A percentile compares a stretch with the other conserved stretches of the same genome.
phyloP scores from a whole-genome alignment of 2,329 filamentous ascomycete species.

The Chlorencoelia australis region DNA sequence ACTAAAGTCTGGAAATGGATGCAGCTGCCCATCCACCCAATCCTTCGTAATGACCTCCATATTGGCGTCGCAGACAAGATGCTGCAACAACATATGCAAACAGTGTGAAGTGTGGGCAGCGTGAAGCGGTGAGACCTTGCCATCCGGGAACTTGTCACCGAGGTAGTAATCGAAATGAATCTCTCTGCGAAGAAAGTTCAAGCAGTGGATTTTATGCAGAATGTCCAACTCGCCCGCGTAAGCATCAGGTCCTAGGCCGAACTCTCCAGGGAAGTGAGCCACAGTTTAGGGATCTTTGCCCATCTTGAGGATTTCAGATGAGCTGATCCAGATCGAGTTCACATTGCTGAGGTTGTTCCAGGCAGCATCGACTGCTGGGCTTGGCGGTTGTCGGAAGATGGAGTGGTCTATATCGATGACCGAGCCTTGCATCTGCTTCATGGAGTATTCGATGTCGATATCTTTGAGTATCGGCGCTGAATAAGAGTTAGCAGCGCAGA shows the following conservation, averaged over 20 bases:
- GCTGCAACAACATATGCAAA: conserved; percentile 24
- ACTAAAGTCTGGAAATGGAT: too few relatives aligned
- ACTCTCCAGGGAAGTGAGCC: conserved; percentile 18
- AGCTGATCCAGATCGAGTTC: conserved; percentile 11
- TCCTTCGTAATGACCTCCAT: conserved; percentile 25
- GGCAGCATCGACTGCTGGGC: conserved; percentile 3
- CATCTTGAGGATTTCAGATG: conserved; percentile 16
- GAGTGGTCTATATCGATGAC: too few relatives aligned
- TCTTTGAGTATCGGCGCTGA: too few relatives aligned
- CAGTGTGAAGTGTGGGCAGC: conserved; percentile 25
- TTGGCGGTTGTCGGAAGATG: too few relatives aligned
- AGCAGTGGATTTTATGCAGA: conserved; percentile 26
- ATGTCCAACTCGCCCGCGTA: conserved; percentile 26
- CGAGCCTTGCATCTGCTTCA: too few relatives aligned
- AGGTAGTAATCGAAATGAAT: conserved; percentile 4
- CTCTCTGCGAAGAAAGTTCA: conserved; percentile 20
- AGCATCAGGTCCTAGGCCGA: conserved; percentile 22
- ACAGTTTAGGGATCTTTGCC: conserved; percentile 23
- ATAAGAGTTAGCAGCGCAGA: too few relatives aligned
- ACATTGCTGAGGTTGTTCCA: neutral
- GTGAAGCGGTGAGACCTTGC: neutral
- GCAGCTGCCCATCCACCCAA: conserved; percentile 24
- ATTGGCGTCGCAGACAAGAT: conserved; percentile 25
- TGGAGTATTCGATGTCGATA: too few relatives aligned
- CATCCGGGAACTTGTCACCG: neutral